phyloP scores from a whole-genome alignment of 225 moss, liverwort and hornwort genomes.

The Polytrichum formosum region DNA sequence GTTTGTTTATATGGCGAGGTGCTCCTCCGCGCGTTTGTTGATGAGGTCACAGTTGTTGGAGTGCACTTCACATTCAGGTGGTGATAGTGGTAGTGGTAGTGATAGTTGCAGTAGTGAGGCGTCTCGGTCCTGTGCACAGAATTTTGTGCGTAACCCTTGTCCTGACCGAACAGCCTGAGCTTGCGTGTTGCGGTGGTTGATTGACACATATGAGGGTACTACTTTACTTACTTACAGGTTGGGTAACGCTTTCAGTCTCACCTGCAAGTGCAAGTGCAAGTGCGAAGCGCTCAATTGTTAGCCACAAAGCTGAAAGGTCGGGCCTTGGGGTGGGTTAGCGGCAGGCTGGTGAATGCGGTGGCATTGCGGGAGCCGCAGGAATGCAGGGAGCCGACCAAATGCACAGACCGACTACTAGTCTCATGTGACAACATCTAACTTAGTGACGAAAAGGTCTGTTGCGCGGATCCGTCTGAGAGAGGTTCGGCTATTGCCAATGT shows the following conservation, averaged over 20 bases:
- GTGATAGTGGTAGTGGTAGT: not conserved
- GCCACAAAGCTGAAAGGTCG: no score
- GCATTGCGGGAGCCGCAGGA: not conserved
- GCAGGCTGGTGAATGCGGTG: not conserved
- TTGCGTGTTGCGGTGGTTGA: slow-evolving; percentile 1
- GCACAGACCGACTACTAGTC: not conserved
- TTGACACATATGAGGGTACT: not conserved
- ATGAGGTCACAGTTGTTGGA: not conserved
- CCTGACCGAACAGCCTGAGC: not conserved
- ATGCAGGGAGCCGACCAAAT: not conserved
- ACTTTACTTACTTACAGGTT: not conserved
- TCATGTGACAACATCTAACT: not conserved
- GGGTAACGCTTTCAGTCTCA: not conserved
- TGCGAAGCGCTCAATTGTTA: not conserved
- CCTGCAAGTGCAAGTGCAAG: not conserved
- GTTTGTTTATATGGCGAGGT: no score
- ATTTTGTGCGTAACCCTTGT: not conserved
- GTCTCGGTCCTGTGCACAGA: not conserved
- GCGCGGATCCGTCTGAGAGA: no score
- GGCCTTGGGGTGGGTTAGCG: no score
- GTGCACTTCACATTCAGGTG: not conserved
- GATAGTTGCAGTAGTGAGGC: not conserved
- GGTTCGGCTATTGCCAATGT: no score
- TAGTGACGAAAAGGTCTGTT: not conserved
- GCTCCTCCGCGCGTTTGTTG: not conserved